Evolutionary conservation across 139 green algal species (phyloP).

Genomic region (Raphidocelis subcapitata): DNA sequence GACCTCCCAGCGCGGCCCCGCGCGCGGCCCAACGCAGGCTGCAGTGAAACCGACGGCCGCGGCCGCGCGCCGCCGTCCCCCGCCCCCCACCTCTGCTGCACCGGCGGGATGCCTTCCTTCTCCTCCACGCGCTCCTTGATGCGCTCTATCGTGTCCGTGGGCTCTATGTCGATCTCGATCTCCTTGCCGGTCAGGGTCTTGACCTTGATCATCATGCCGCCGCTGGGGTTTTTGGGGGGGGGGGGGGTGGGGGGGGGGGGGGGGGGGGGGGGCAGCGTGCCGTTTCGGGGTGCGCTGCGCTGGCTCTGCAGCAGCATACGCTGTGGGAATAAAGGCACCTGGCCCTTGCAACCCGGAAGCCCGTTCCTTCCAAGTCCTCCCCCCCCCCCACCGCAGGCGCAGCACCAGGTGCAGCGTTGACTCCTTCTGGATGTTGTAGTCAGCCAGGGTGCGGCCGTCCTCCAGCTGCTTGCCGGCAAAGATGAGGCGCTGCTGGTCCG

Average conservation of each 20-base stretch:
- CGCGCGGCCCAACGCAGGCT: too few species aligned
- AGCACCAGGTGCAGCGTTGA: conserved; percentile 73
- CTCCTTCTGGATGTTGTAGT: conserved; percentile 99
- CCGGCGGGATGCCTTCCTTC: conserved; percentile 99
- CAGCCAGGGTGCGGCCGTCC: conserved; percentile 93
- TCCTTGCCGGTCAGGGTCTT: conserved; percentile 99
- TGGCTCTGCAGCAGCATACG: background rate
- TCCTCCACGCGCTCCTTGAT: conserved; percentile 99
- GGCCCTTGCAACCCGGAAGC: too few species aligned
- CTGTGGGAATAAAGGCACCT: too few species aligned
- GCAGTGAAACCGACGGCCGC: too few species aligned
- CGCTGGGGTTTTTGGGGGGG: too few species aligned
- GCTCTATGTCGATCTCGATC: conserved; percentile 99
- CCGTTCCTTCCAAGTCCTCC: too few species aligned
- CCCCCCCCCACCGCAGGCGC: conserved; percentile 40
- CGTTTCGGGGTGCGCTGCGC: background rate
- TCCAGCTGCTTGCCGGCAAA: conserved; percentile 98
- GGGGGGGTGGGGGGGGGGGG: too few species aligned
- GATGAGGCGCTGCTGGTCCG: conserved; percentile 96
- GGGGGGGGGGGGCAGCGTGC: background rate
- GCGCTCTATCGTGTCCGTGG: conserved; percentile 93
- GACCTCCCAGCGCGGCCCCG: too few species aligned
- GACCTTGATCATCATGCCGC: conserved; percentile 78
- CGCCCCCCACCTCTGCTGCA: conserved; percentile 89
- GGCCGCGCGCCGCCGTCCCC: too few species aligned